phyloP scores from a whole-genome alignment of 768 basidiomycete genomes.

The Neoboletus magnificus region DNA sequence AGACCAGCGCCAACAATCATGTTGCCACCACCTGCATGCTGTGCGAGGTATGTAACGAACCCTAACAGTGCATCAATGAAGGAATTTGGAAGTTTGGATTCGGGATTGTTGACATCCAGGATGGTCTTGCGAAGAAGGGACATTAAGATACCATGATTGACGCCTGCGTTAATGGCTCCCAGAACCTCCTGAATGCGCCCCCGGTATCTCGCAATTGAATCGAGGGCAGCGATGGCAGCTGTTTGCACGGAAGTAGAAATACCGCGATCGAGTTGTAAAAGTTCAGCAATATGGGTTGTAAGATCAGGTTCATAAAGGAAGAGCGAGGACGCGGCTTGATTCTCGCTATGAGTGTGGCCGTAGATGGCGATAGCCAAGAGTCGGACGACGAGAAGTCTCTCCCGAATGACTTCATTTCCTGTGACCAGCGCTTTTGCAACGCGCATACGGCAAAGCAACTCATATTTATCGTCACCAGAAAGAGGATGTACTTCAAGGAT shows the following conservation, averaged over 20 bases:
- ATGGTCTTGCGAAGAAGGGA: constrained; percentile 81
- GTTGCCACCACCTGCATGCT: constrained; percentile 80
- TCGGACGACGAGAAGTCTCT: constrained; percentile 77
- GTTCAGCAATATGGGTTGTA: constrained; percentile 81
- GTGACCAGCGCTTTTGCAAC: constrained; percentile 65
- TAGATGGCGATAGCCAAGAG: constrained; percentile 89
- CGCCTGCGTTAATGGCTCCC: constrained; percentile 88
- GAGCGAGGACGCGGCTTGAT: constrained; percentile 71
- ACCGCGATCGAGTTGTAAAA: constrained; percentile 75
- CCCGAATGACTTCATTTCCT: constrained; percentile 58
- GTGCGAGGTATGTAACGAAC: constrained; percentile 84
- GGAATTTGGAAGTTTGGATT: constrained; percentile 64
- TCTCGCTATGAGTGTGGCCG: constrained; percentile 81
- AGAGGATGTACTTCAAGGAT: constrained; percentile 62
- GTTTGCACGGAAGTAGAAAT: constrained; percentile 75
- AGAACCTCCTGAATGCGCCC: constrained; percentile 82
- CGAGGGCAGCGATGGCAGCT: constrained; percentile 84
- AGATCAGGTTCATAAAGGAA: constrained; percentile 96
- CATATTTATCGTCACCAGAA: constrained; percentile 82
- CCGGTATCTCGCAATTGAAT: constrained; percentile 85
- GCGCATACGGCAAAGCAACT: constrained; percentile 83
- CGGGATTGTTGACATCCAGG: constrained; percentile 61
- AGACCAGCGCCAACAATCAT: constrained; percentile 95
- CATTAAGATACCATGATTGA: constrained; percentile 95
- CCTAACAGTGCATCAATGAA: constrained; percentile 83